These are phyloP conservation scores for Penicillium samsonianum DNA, from an alignment of 495 filamentous ascomycete species.

Conservation along the genomic window DNA sequence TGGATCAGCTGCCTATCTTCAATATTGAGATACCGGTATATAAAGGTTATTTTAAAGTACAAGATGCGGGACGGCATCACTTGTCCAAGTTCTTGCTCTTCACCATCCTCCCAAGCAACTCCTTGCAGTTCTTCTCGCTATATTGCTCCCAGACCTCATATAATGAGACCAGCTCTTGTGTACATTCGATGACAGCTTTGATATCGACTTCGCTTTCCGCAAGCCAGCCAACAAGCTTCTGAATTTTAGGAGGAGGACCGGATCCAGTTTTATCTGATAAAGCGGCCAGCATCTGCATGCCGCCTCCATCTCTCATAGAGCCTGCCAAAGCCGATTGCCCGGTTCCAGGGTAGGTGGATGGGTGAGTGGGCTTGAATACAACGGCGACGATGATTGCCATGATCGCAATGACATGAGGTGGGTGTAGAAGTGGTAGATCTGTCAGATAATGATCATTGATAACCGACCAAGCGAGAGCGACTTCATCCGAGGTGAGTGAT, in stretches of 20 bases:
- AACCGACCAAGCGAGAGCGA: constrained; percentile 74
- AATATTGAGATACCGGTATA: constrained; percentile 8
- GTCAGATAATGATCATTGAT: constrained; percentile 98
- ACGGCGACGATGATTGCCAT: constrained; percentile 87
- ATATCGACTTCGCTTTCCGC: constrained; percentile 93
- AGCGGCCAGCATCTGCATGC: constrained; percentile 44
- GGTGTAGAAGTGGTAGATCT: constrained; percentile 82
- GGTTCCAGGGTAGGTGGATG: constrained; percentile 40
- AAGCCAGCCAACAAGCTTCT: constrained; percentile 79
- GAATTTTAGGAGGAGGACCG: constrained; percentile 57
- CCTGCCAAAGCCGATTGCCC: constrained; percentile 41
- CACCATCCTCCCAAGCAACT: constrained; percentile 78
- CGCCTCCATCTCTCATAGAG: constrained; percentile 43
- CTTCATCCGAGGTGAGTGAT: constrained; percentile 73
- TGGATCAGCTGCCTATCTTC: background rate
- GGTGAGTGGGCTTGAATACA: constrained; percentile 64
- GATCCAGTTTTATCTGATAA: constrained; percentile 37
- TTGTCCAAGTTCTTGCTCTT: constrained; percentile 82
- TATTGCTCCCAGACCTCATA: constrained; percentile 93
- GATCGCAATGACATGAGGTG: constrained; percentile 87
- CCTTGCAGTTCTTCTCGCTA: constrained; percentile 78
- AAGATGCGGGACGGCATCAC: constrained; percentile 33
- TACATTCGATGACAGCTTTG: constrained; percentile 87
- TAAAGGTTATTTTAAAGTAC: background rate
- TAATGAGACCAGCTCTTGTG: constrained; percentile 91